Evolutionary conservation across 2,329 filamentous ascomycete species (phyloP).

Genomic region (Calonectria crousiana): DNA sequence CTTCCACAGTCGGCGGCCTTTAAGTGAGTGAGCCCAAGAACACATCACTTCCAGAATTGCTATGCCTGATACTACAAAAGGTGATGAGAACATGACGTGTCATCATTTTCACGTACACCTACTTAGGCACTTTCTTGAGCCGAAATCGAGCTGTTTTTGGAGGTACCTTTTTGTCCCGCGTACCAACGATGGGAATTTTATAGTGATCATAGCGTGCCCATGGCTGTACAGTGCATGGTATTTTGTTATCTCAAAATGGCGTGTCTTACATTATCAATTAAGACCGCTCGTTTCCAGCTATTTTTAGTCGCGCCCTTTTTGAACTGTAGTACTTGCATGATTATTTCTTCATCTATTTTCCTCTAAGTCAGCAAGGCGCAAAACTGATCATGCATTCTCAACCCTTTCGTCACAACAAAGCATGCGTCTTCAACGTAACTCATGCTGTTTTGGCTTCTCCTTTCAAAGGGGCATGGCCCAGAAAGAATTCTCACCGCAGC

Average conservation of each 20-base stretch:
- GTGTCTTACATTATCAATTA: neutral
- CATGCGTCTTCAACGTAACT: neutral
- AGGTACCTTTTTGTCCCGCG: no score
- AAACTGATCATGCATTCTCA: neutral
- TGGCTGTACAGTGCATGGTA: no score
- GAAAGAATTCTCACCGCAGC: neutral
- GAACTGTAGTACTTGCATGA: neutral
- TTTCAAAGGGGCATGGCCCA: neutral
- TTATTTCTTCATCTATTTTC: neutral
- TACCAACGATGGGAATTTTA: neutral
- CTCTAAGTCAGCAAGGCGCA: neutral
- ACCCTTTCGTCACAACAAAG: neutral
- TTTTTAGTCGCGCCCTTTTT: neutral
- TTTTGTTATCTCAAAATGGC: neutral
- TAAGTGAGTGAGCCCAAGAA: neutral
- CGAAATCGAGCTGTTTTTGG: no score
- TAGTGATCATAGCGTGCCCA: neutral
- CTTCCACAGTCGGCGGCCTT: neutral
- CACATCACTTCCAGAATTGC: no score
- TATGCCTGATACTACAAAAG: no score
- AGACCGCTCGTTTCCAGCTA: neutral
- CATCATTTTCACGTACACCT: no score
- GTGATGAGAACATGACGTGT: no score
- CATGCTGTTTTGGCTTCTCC: neutral
- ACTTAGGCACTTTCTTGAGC: no score